phyloP scores from a whole-genome alignment of 139 green algal species.

The Tetradesmus lagerheimii region DNA sequence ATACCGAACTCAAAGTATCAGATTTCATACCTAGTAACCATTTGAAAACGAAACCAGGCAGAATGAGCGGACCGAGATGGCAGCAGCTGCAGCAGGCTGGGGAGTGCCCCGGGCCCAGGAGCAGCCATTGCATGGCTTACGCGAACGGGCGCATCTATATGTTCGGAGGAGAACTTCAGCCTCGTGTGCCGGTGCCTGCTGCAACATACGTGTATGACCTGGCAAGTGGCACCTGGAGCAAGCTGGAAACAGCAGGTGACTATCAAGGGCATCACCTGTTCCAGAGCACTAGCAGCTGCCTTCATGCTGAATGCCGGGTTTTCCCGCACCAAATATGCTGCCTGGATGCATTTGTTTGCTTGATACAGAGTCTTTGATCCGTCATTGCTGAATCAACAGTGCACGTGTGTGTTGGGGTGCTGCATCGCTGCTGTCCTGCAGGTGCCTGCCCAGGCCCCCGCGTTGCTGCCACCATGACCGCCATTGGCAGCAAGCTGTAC shows the following conservation, averaged over 20 bases:
- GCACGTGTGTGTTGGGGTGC: too few relatives aligned
- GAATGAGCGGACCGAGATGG: not conserved
- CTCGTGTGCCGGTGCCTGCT: constrained; percentile 48
- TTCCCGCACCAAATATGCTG: too few relatives aligned
- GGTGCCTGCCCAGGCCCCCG: constrained; percentile 45
- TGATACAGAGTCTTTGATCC: too few relatives aligned
- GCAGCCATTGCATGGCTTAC: not conserved
- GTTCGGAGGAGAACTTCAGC: constrained; percentile 63
- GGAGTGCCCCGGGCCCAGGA: not conserved
- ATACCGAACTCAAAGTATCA: too few relatives aligned
- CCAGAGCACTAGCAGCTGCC: too few relatives aligned
- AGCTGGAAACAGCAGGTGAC: constrained; percentile 19
- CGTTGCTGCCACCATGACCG: constrained; percentile 51
- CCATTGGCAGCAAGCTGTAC: constrained; percentile 54
- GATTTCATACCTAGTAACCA: too few relatives aligned
- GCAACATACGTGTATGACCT: constrained; percentile 41
- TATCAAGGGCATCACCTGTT: too few relatives aligned
- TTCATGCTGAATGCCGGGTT: too few relatives aligned
- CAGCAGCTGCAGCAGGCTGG: constrained; percentile 19
- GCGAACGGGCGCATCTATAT: constrained; percentile 14
- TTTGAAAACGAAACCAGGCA: too few relatives aligned
- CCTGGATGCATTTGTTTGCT: too few relatives aligned
- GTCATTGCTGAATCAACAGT: too few relatives aligned
- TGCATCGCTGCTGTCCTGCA: not conserved
- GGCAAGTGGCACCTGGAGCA: constrained; percentile 21